Evolutionary conservation across 805 yeast species (phyloP).

Genomic region (Barnettozyma salicaria): DNA sequence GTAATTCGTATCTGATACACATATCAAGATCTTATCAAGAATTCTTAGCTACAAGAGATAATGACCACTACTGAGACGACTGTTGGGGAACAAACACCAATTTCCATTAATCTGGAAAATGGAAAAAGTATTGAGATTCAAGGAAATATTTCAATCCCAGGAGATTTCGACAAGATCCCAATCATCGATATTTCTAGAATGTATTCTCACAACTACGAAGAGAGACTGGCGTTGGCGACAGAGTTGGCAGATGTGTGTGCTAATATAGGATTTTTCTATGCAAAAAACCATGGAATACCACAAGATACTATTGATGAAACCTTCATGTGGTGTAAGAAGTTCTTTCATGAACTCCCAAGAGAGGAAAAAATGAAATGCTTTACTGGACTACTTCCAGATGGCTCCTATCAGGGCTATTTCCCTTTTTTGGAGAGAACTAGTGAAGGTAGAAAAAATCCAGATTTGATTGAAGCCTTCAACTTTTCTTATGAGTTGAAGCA

Average conservation of each 20-base stretch:
- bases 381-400: constrained; percentile 22
- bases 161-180: not conserved
- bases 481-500: constrained; percentile 25
- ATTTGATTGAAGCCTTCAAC: constrained; percentile 32
- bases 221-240: constrained; percentile 18
- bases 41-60: too few species aligned
- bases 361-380: constrained; percentile 26
- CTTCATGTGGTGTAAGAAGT: constrained; percentile 22
- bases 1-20: too few species aligned
- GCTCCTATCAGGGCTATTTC: constrained; percentile 23
- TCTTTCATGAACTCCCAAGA: constrained; percentile 21
- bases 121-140: not conserved
- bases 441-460: constrained; percentile 19
- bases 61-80: too few species aligned
- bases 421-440: constrained; percentile 20
- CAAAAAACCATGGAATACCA: constrained; percentile 27
- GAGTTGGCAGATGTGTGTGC: constrained; percentile 21
- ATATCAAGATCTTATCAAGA: too few species aligned
- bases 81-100: too few species aligned
- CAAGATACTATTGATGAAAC: constrained; percentile 20
- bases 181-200: not conserved
- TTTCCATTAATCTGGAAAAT: not conserved
- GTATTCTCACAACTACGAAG: constrained; percentile 7
- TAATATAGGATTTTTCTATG: constrained; percentile 29
- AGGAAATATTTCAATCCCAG: not conserved